Base-by-base conservation (phyloP, 345 rosid genomes). In the Durio zibethinus region DNA sequence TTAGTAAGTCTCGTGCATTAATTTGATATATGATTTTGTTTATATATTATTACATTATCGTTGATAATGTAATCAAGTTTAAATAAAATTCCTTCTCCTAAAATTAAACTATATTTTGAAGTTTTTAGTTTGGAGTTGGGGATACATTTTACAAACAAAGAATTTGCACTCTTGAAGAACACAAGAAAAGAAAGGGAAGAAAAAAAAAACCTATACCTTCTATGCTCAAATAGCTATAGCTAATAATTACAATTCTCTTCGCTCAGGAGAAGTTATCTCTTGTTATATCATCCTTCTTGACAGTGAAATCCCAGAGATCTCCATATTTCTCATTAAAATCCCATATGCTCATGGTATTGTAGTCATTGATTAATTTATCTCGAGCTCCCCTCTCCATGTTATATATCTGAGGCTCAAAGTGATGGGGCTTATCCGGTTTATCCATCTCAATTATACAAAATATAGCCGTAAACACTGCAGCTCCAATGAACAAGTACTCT, bases 381-480 rank as follows among this genome's bases (percentile, higher is more conserved):
- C 99, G 95, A 73, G 91, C 95, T 80, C 92, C 97, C 76, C 93
- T 89, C 80, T 92, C 97, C 90, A 90, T 84, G 72, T 84, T 88
- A 86, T 91, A 91, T 64, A 95, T 93, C 83, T 93, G 96, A 18
- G 99, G 98, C 81, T 93, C 98, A 56, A 95, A 95, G 85, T 95
- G 91, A 80, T 92, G 96, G 60, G 97, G 96, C 85, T 90, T 27
- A 79, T 90, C 99, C 2, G 98, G 99, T 78, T 95, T 95, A 76
- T 89, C 94, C 94, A 95, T 87, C 91, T 95, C 93, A 71, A 92
- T 92, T 73, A 93, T 77, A 77, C 89, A 83, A 68, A 93, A 93
- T 47, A 93, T 78, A 1, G 87, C 61, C 5, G 89, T 88, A 72
- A 91, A 95, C 53, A 92, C 64, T 2, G 85, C 98, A 5, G 97